Evolutionary conservation across 1,284 basidiomycete species (phyloP).

Genomic region (Rhodotorula sp.): DNA sequence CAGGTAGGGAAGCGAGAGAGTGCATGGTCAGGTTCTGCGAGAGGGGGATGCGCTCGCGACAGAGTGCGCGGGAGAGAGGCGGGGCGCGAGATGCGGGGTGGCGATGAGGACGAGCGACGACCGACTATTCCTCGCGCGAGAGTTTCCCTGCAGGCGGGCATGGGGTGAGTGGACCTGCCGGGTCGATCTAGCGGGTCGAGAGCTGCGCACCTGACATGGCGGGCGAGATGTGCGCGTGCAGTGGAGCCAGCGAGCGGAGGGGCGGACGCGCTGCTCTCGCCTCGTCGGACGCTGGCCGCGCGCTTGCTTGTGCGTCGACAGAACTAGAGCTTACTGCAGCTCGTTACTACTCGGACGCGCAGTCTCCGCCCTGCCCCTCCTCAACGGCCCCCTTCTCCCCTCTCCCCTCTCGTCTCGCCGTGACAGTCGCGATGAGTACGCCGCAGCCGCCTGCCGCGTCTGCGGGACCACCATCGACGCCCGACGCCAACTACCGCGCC

Average conservation of each 20-base stretch:
- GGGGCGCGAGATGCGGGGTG: constrained; percentile 4
- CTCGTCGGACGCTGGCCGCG: too few species aligned
- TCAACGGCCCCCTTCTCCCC: background rate
- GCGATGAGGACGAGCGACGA: background rate
- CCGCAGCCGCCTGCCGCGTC: background rate
- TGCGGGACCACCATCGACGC: background rate
- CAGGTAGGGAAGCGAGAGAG: background rate
- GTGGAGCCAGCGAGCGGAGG: too few species aligned
- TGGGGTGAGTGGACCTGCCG: background rate
- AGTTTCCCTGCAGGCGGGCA: constrained; percentile 23
- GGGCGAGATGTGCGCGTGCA: background rate
- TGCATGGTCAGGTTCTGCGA: background rate
- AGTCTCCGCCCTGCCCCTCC: background rate
- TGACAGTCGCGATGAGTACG: constrained; percentile 12
- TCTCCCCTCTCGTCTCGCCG: background rate
- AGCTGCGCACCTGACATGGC: constrained; percentile 16
- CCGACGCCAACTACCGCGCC: constrained; percentile 33
- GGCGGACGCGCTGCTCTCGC: too few species aligned
- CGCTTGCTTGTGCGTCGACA: too few species aligned
- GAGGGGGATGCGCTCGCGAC: background rate
- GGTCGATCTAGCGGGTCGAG: too few species aligned
- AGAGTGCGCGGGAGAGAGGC: background rate
- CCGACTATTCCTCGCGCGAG: constrained; percentile 41
- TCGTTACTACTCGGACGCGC: too few species aligned
- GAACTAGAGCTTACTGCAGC: too few species aligned